Conservation (phyloP, 179 eudicot genomes). For the Vitellaria paradoxa region DNA sequence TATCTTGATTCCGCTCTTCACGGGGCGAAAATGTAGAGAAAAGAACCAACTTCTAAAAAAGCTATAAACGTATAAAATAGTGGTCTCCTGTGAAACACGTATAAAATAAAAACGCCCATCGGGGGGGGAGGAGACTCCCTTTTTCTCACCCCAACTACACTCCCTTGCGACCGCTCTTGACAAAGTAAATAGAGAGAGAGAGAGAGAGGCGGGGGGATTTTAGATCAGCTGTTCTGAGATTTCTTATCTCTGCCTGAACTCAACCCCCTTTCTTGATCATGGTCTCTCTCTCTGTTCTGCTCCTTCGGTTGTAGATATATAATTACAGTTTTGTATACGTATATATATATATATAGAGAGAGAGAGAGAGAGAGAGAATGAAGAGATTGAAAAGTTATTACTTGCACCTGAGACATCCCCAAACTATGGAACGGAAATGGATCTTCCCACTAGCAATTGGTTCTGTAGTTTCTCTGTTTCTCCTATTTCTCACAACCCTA, state of each 20-base stretch:
- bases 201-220: background rate
- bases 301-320: background rate
- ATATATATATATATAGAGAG: background rate
- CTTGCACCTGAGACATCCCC: constrained; percentile 41
- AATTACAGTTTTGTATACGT: no score
- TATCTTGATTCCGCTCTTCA: no score
- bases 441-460: constrained; percentile 67
- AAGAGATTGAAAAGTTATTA: constrained; percentile 61
- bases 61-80: no score
- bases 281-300: background rate
- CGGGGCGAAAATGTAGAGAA: no score
- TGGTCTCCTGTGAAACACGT: no score
- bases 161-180: no score
- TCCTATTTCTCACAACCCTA: constrained; percentile 63
- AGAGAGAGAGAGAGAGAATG: constrained; percentile 31
- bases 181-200: background rate
- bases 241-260: background rate
- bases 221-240: background rate
- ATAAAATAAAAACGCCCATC: no score
- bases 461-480: constrained; percentile 52
- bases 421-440: constrained; percentile 53
- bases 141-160: no score
- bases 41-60: no score
- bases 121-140: no score
- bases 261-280: background rate